Base-by-base conservation (phyloP, 306 rosid genomes). In the Acacia acuminata region DNA sequence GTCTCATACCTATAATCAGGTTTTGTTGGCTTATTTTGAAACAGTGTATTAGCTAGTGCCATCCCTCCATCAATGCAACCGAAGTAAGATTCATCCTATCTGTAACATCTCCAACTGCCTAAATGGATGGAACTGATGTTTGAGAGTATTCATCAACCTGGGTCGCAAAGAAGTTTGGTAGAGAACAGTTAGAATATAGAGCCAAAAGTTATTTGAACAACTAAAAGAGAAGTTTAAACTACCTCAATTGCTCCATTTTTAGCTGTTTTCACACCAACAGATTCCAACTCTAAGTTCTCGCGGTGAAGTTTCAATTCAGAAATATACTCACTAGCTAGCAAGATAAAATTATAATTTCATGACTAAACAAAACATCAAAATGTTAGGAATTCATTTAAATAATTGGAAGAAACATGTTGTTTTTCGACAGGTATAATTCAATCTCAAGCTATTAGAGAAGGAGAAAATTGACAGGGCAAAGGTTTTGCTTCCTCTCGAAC, bases 61-160 rank as follows among this genome's bases (percentile, higher is more conserved):
- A 84, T 82, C 98, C 99, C 86, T 94, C 99, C 99, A 96, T 96
- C 89, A 96, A 89, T 90, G 99, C 99, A 86, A 96, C 92, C 20
- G 99, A 98, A 73, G 99, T 96, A 78, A 96, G 97, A 87, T 96
- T 96, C 69, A 96, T 38, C 84, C 99, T 91, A 78, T 91, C 90
- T 40, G 99, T 96, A 81, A 87, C 99, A 89, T 96, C 99, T 84
- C 99, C 99, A 68, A 96, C 90, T 6, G 99, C 99, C 97, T 94
- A 96, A 73, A 96, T 90, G 58, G 99, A 96, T 86, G 98, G 93
- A 85, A 96, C 97, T 10, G 97, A 87, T 77, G 99, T 91, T 60
- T 84, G 87, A 73, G 99, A 96, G 91, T 91, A 96, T 77, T 92
- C 98, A 91, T 94, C 92, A 47, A 96, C 99, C 99, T 96, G 87